phyloP scores from a whole-genome alignment of 2,329 filamentous ascomycete genomes.

The Pyrenochaeta sp. region DNA sequence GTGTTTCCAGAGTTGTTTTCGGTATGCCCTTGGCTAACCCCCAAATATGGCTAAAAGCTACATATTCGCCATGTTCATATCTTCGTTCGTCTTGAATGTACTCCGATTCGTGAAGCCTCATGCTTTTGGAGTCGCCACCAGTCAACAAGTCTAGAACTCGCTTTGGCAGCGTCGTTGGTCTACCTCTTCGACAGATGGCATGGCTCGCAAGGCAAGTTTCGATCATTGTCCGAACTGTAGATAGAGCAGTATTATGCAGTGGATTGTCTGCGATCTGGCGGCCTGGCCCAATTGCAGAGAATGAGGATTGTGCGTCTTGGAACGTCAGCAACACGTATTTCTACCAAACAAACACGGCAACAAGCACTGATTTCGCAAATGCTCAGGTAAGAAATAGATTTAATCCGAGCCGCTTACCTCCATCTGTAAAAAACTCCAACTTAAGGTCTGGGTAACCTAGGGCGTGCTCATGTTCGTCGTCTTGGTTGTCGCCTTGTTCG shows the following conservation, averaged over 20 bases:
- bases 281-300: slow-evolving; percentile 47
- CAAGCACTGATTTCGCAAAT: background rate
- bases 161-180: slow-evolving; percentile 36
- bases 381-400: too few relatives aligned
- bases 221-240: slow-evolving; percentile 36
- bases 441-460: slow-evolving; percentile 44
- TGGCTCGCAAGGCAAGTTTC: slow-evolving; percentile 42
- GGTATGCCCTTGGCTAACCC: slow-evolving; percentile 36
- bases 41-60: slow-evolving; percentile 46
- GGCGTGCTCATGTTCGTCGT: slow-evolving; percentile 29
- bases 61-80: slow-evolving; percentile 44
- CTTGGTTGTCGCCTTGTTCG: slow-evolving; percentile 24
- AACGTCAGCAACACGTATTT: slow-evolving; percentile 18
- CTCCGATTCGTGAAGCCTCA: slow-evolving; percentile 40
- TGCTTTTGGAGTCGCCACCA: slow-evolving; percentile 38
- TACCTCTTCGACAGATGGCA: slow-evolving; percentile 35
- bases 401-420: slow-evolving; percentile 31
- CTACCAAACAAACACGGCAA: background rate
- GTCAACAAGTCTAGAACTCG: slow-evolving; percentile 40
- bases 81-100: slow-evolving; percentile 33
- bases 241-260: slow-evolving; percentile 38
- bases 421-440: slow-evolving; percentile 47
- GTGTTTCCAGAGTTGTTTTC: slow-evolving; percentile 38
- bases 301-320: slow-evolving; percentile 43
- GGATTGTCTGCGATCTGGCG: slow-evolving; percentile 38